phyloP scores from a whole-genome alignment of 2,329 filamentous ascomycete species.

The Paraphaeosphaeria sporulosa region DNA sequence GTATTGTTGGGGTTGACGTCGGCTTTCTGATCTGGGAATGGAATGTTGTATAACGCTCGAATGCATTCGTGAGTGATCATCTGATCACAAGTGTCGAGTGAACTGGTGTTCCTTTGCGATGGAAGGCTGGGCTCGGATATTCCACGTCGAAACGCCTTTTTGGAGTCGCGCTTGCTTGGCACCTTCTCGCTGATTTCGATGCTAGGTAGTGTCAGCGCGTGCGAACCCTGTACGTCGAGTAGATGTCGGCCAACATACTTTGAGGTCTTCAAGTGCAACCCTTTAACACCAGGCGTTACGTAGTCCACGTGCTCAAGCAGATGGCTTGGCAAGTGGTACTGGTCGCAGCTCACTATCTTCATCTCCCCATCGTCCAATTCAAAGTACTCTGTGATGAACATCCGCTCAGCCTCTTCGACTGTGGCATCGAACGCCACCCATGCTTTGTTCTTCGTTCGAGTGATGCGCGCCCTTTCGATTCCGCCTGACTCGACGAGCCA shows the following conservation, averaged over 20 bases:
- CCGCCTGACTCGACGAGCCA: constrained; percentile 37
- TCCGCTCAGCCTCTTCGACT: constrained; percentile 46
- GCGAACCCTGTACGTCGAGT: too few relatives aligned
- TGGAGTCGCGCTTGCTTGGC: not conserved
- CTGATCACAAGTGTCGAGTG: constrained; percentile 53
- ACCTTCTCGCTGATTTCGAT: not conserved
- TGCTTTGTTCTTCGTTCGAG: constrained; percentile 13
- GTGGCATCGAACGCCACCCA: constrained; percentile 49
- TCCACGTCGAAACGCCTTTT: not conserved
- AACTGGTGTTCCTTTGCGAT: constrained; percentile 34
- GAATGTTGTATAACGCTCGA: constrained; percentile 48
- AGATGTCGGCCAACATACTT: not conserved
- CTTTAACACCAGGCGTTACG: constrained; percentile 38
- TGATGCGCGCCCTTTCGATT: constrained; percentile 11
- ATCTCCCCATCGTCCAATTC: constrained; percentile 44
- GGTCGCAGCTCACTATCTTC: constrained; percentile 49
- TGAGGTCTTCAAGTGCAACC: not conserved
- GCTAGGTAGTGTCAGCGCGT: constrained; percentile 43
- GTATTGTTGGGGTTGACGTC: constrained; percentile 7
- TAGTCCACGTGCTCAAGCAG: constrained; percentile 38
- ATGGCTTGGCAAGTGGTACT: constrained; percentile 45
- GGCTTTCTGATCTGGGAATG: constrained; percentile 13
- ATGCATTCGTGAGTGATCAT: constrained; percentile 65
- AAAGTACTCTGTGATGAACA: constrained; percentile 52
- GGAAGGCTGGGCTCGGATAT: not conserved